These are phyloP conservation scores for Spongospora subterranea DNA, from an alignment of 208 protist species.

Conservation along the genomic window DNA sequence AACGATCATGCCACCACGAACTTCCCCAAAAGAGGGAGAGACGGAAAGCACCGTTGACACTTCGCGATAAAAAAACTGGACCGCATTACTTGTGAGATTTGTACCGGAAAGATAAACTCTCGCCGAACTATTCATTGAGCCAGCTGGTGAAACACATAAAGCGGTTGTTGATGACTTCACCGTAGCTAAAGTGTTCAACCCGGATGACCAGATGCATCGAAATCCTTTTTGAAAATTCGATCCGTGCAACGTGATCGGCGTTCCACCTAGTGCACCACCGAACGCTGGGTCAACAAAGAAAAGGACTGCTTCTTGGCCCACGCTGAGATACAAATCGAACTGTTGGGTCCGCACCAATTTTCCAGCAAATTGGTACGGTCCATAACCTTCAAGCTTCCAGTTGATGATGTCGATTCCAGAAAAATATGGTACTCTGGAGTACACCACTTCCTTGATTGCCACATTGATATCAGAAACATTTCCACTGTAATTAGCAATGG, in stretches of 20 bases:
- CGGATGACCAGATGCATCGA: slow-evolving; percentile 3
- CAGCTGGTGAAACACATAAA: not conserved
- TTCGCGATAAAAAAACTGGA: not conserved
- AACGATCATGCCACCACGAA: not conserved
- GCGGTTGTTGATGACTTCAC: not conserved
- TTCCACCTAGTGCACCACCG: not conserved
- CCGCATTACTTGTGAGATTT: not conserved
- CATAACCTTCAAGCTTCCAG: slow-evolving; percentile 1
- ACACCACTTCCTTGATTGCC: not conserved
- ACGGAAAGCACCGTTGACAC: not conserved
- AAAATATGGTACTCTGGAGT: not conserved
- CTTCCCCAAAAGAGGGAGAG: not conserved
- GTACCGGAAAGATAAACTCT: not conserved
- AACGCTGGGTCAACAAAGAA: not conserved
- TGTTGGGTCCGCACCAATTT: not conserved
- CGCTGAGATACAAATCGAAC: slow-evolving; percentile 3
- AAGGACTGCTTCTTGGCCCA: not conserved
- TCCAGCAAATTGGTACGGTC: not conserved
- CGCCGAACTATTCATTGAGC: not conserved
- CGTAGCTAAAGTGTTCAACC: not conserved
- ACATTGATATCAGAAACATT: not conserved
- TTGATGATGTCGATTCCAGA: not conserved
- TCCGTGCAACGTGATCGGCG: not conserved
- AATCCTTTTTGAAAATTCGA: not conserved
- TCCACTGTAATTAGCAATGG: slow-evolving; percentile 17